A percentile compares a stretch with the other conserved stretches of the same genome.
These are phyloP conservation scores for Diaporthe destruens DNA, from an alignment of 2,329 filamentous ascomycete species.

Conservation along the genomic window DNA sequence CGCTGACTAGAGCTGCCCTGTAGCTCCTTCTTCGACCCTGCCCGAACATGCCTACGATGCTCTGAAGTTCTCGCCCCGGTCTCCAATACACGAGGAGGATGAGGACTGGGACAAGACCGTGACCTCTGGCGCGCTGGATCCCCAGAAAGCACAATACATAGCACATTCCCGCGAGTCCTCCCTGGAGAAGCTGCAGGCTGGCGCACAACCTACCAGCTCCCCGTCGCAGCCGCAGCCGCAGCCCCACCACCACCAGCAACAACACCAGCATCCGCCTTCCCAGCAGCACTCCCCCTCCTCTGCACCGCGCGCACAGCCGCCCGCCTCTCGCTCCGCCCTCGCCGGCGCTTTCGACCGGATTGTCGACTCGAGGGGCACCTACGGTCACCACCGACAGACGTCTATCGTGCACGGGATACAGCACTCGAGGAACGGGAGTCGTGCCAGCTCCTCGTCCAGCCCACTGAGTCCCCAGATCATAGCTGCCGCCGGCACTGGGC, in stretches of 20 bases:
- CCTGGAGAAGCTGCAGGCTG: constrained; percentile 63
- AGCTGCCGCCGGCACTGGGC: constrained; percentile 72
- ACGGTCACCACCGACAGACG: constrained; percentile 95
- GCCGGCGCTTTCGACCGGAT: constrained; percentile 63
- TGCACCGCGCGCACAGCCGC: constrained; percentile 55
- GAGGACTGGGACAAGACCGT: constrained; percentile 66
- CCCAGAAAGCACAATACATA: constrained; percentile 54
- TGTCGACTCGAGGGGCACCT: constrained; percentile 68
- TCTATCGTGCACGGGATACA: constrained; percentile 98
- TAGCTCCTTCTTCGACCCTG: constrained; percentile 72
- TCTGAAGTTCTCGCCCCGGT: constrained; percentile 64
- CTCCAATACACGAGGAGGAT: constrained; percentile 66
- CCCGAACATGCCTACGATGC: constrained; percentile 67
- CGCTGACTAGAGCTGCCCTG: constrained; percentile 43
- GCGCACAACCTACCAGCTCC: constrained; percentile 49
- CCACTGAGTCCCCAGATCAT: constrained; percentile 91
- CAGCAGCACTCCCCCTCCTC: constrained; percentile 43
- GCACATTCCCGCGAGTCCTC: constrained; percentile 71
- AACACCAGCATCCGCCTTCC: constrained; percentile 41
- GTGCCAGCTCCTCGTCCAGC: constrained; percentile 82
- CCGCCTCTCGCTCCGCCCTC: constrained; percentile 56
- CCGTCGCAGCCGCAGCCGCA: constrained; percentile 46
- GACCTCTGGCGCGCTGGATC: constrained; percentile 59
- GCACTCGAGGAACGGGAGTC: constrained; percentile 90
- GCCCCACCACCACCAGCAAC: constrained; percentile 37